Conservation (phyloP, 108 stramenopile genomes). For the Seminavis robusta region DNA sequence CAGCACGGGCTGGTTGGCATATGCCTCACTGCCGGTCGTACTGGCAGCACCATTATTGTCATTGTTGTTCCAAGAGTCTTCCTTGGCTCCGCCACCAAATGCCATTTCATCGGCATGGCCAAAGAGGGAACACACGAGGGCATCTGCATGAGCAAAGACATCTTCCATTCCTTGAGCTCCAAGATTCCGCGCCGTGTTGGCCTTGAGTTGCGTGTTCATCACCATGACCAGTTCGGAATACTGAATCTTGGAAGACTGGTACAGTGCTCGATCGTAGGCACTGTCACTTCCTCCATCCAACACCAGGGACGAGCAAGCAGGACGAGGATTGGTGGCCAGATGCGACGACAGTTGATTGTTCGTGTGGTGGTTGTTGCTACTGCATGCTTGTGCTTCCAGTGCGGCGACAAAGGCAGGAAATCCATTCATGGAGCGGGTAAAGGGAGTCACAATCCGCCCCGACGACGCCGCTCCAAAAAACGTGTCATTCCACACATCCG, state of each 20-base stretch:
- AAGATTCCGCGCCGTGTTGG: conserved; percentile 10
- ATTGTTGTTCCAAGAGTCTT: conserved; percentile 21
- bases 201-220: conserved; percentile 38
- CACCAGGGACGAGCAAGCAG: conserved; percentile 61
- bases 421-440: conserved; percentile 44
- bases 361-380: neutral
- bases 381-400: conserved; percentile 56
- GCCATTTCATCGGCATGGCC: conserved; percentile 81
- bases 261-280: conserved; percentile 45
- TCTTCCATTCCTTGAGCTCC: conserved; percentile 16
- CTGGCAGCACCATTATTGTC: conserved; percentile 1
- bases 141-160: conserved; percentile 41
- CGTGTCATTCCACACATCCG: conserved; percentile 81
- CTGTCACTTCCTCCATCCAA: conserved; percentile 68
- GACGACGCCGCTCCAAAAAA: conserved; percentile 24
- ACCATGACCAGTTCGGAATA: conserved; percentile 50
- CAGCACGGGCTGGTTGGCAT: neutral
- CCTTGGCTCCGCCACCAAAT: conserved; percentile 37
- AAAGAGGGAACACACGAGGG: conserved; percentile 67
- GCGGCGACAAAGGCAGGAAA: conserved; percentile 66
- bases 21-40: neutral
- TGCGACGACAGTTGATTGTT: neutral
- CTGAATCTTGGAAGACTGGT: conserved; percentile 23
- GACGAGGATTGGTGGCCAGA: neutral
- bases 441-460: conserved; percentile 60